These are phyloP conservation scores for Gaeumannomyces sp. DNA, from an alignment of 2,329 filamentous ascomycete genomes.

Conservation along the genomic window DNA sequence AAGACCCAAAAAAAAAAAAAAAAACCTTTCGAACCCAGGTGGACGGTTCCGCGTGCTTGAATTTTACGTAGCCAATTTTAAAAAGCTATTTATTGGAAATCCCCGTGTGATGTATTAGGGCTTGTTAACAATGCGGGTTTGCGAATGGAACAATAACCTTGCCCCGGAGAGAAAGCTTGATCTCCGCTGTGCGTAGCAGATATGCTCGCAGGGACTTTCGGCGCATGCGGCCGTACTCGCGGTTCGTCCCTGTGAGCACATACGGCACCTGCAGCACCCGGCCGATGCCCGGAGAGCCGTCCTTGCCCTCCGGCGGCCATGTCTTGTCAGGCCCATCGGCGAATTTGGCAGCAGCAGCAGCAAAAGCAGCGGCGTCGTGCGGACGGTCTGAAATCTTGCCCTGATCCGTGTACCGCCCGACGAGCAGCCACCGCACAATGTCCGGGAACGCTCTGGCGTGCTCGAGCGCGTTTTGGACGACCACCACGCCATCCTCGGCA, in stretches of 20 bases:
- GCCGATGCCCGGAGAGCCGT: background rate
- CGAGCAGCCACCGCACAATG: slow-evolving; percentile 15
- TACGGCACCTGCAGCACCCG: background rate
- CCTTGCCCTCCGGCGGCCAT: background rate
- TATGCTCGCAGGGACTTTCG: background rate
- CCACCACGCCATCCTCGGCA: background rate
- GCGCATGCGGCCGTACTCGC: slow-evolving; percentile 1
- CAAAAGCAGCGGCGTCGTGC: background rate
- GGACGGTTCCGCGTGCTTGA: too few relatives aligned
- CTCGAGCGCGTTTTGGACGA: slow-evolving; percentile 12
- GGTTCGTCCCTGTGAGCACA: background rate
- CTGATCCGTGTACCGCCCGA: slow-evolving; percentile 10
- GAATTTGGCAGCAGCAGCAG: background rate
- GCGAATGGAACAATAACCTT: slow-evolving; percentile 3
- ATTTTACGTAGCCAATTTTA: too few relatives aligned
- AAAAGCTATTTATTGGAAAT: too few relatives aligned
- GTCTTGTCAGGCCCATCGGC: background rate
- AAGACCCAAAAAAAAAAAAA: too few relatives aligned
- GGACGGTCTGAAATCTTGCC: background rate
- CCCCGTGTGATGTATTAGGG: too few relatives aligned
- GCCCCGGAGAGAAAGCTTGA: background rate
- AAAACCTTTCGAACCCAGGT: too few relatives aligned
- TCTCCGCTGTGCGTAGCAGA: background rate
- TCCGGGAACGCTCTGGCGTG: slow-evolving; percentile 10
- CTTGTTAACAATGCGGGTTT: too few relatives aligned